phyloP scores from a whole-genome alignment of 2,329 filamentous ascomycete genomes.

The Teratosphaeria nubilosa region DNA sequence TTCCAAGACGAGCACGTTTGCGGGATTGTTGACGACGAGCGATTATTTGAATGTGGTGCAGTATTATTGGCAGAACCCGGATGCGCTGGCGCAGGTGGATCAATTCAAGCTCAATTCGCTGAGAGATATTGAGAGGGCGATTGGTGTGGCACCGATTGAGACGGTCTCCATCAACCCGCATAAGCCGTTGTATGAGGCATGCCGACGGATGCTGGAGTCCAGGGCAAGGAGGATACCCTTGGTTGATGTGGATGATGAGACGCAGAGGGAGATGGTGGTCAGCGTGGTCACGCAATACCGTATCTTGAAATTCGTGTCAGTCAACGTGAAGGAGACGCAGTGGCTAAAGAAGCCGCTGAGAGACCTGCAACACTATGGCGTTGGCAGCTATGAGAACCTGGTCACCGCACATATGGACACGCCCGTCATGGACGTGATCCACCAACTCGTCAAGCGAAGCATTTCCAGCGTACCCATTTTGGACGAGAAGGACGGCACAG shows the following conservation, averaged over 20 bases:
- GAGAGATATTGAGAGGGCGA: conserved; percentile 88
- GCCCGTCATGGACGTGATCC: conserved; percentile 87
- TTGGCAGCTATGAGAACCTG: conserved; percentile 76
- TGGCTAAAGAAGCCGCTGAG: conserved; percentile 77
- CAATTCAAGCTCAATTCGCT: conserved; percentile 88
- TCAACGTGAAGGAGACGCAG: conserved; percentile 84
- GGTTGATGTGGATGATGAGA: conserved; percentile 90
- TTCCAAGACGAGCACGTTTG: conserved; percentile 83
- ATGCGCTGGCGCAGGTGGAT: conserved; percentile 79
- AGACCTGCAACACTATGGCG: conserved; percentile 50
- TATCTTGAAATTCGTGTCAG: conserved; percentile 95
- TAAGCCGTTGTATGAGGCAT: conserved; percentile 86
- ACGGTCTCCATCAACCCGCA: conserved; percentile 93
- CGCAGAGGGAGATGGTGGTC: conserved; percentile 80
- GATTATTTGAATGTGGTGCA: conserved; percentile 99
- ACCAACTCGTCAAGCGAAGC: conserved; percentile 81
- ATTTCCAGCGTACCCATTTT: conserved; percentile 93
- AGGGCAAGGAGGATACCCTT: conserved; percentile 87
- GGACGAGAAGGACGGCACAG: conserved; percentile 61
- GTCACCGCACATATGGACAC: conserved; percentile 80
- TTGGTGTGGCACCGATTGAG: conserved; percentile 82
- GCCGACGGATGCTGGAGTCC: conserved; percentile 85
- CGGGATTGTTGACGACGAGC: conserved; percentile 84
- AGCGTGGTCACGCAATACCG: conserved; percentile 97
- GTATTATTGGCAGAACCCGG: conserved; percentile 96